phyloP scores from a whole-genome alignment of 257 asterid genomes.

The Rubia yunnanensis region DNA sequence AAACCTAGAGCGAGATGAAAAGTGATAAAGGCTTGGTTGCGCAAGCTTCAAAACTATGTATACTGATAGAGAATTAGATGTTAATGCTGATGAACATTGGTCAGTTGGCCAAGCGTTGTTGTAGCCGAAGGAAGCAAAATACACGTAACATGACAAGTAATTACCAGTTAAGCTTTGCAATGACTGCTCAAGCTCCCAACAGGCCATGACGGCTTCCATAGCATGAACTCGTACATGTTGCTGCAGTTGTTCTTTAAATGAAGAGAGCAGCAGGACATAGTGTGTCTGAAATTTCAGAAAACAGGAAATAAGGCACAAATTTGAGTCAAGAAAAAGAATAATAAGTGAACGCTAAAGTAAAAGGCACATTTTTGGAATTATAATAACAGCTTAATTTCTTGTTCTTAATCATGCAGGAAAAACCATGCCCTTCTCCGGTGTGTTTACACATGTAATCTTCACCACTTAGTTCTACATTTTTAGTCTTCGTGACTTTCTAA shows the following conservation, averaged over 20 bases:
- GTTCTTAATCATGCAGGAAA: neutral
- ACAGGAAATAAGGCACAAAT: neutral
- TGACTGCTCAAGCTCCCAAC: slow-evolving; percentile 99
- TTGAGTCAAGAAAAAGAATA: neutral
- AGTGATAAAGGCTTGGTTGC: neutral
- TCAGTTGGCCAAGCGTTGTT: neutral
- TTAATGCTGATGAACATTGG: neutral
- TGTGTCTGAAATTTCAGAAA: slow-evolving; percentile 46
- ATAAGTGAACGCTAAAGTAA: neutral
- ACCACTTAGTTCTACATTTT: neutral
- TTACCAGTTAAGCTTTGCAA: slow-evolving; percentile 93
- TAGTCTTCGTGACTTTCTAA: neutral
- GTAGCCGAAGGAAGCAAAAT: neutral
- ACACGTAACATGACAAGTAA: neutral
- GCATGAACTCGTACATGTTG: slow-evolving; percentile 99
- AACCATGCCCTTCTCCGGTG: neutral
- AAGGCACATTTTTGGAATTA: neutral
- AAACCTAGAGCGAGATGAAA: too few species aligned
- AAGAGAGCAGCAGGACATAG: slow-evolving; percentile 82
- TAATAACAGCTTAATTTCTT: too few species aligned
- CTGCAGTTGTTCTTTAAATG: slow-evolving; percentile 96
- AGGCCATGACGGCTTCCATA: slow-evolving; percentile 99
- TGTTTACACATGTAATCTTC: too few species aligned
- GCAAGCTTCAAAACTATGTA: neutral
- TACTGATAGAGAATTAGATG: neutral